Evolutionary conservation across 1,139 yeast species (phyloP), one percentile per base, ranked within the genome.

Genomic region (Yamadazyma jaroonii): DNA sequence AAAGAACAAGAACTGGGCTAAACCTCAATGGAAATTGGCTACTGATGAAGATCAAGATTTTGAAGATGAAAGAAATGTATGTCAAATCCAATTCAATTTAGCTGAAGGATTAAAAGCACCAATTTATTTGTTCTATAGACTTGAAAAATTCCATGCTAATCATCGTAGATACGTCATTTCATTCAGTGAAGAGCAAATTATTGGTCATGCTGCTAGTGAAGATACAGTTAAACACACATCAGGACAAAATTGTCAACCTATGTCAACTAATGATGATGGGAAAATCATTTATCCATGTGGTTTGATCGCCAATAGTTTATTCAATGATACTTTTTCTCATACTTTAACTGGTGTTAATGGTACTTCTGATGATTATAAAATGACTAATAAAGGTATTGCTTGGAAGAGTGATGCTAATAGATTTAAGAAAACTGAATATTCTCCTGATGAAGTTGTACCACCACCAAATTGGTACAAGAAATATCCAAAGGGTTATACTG

Each of bases 81-180:
- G 97, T 59, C 69, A 75, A 41, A 61, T 92, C 39, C 88, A 86
- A 59, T 90, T 92, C 56, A 74, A 79, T 37, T 73, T 86, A n/a
- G 94, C 96, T 17, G 67, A 77, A 36, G 79, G 76, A 31, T 68
- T 92, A 59, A 81, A 82, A 31, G 80, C 84, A 2, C 94, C 96
- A 3, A 77, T 90, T 29, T 88, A 76, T 53, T 62, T 88, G 47
- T 88, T 83, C 59, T 92, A 92, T 70, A 74, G 87, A 50, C 64
- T 92, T 49, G 81, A 89, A 44, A 81, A 84, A 49, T 92, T 92
- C 60, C 79, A 84, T 60, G 95, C 95, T 39, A 92, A 92, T 64
- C 98, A 92, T 62, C 83, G 98, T 59, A 80, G 97, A 54, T 92
- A 77, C 60, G 98, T 86, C 31, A 83, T 86, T 57, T 86, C 96